Percentiles rank a stretch among this genome's conserved stretches.
Conservation (phyloP, 495 filamentous ascomycete species). For the Penicillium waksmanii region DNA sequence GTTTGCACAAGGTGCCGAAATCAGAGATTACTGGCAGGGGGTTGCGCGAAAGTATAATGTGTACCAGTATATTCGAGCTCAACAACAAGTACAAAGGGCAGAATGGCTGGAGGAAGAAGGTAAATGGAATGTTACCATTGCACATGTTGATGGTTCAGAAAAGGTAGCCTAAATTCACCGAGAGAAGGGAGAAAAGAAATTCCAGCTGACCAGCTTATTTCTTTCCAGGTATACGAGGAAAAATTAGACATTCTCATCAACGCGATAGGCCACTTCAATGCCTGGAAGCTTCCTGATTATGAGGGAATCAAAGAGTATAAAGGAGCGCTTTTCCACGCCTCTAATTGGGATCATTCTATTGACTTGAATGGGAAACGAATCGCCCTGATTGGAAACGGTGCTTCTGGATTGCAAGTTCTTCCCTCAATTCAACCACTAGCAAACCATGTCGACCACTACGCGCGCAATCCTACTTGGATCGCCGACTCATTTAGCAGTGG, state of each 20-base stretch:
- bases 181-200: not conserved
- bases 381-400: slow-evolving; percentile 65
- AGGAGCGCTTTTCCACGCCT: slow-evolving; percentile 56
- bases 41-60: slow-evolving; percentile 65
- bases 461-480: slow-evolving; percentile 72
- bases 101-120: slow-evolving; percentile 55
- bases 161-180: slow-evolving; percentile 26
- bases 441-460: slow-evolving; percentile 64
- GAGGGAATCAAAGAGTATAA: slow-evolving; percentile 52
- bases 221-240: slow-evolving; percentile 50
- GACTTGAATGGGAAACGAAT: slow-evolving; percentile 56
- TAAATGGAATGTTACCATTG: slow-evolving; percentile 55
- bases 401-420: slow-evolving; percentile 59
- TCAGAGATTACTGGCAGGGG: slow-evolving; percentile 65
- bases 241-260: slow-evolving; percentile 62
- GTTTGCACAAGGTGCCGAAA: slow-evolving; percentile 67
- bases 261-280: slow-evolving; percentile 61
- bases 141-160: slow-evolving; percentile 37
- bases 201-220: slow-evolving; percentile 10
- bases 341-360: slow-evolving; percentile 55
- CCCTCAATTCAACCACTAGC: slow-evolving; percentile 61
- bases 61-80: slow-evolving; percentile 55
- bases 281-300: slow-evolving; percentile 56
- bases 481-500: slow-evolving; percentile 54
- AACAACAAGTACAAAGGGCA: slow-evolving; percentile 54